Evolutionary conservation across 768 basidiomycete genomes (phyloP), one percentile per base, ranked within the genome.

Genomic region (Dendrothele bispora): DNA sequence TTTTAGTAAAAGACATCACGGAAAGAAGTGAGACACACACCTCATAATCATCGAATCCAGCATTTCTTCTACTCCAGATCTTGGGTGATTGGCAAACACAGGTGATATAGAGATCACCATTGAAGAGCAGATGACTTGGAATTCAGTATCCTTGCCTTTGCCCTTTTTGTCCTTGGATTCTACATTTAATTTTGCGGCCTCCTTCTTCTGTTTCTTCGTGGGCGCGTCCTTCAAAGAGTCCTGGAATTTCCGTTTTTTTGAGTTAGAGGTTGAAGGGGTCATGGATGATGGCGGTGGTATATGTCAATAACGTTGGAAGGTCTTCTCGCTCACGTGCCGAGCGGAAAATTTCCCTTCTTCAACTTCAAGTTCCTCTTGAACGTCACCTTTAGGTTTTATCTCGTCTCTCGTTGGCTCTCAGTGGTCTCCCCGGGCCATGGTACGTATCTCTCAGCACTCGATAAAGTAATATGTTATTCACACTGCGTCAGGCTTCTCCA

Each of bases 41-140:
- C 90, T 83, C 95, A 98, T 95, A 12, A 95, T 70, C 88, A 97
- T 88, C 7, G 89, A 90, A 65, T 98, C 93, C 15, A 98, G 71
- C 80, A 94, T 84, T 67, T 98, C 92, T 60, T 87, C 82, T 15
- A 82, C 89, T 6, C 95, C 95, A 32, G 66, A 71, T 8, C 77
- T 71, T n/a, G 86, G 79, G 65, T 88, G 80, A 35, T 70, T 75
- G 14, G 89, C 79, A 63, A 92, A 95, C 35, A 87, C 75, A 1
- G 94, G 94, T 24, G 94, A 80, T 14, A 97, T 76, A 8, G 89
- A 84, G 34, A 95, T 70, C 21, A 77, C 69, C 46, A 94, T 71
- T 25, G 80, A 77, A n/a, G 89, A 77, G 41, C 72, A 73, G 60
- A 91, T 67, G 43, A 82, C 61, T 49, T 73, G 70, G 60, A 91